Base-by-base conservation (phyloP, 2,329 filamentous ascomycete species). In the Fusarium sp. region DNA sequence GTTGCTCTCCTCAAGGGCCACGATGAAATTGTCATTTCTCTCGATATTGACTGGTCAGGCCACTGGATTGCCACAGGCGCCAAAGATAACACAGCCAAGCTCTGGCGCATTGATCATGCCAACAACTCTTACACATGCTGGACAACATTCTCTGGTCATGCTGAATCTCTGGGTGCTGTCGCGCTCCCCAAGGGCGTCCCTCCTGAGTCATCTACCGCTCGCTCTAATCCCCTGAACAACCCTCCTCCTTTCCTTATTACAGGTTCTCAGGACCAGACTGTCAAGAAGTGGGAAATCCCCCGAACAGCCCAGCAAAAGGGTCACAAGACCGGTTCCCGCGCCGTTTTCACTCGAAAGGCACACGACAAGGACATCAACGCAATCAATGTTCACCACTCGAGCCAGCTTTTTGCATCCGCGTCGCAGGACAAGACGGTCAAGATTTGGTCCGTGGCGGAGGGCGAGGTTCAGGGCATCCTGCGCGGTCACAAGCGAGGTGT, bases 291-390 rank as follows among this genome's bases (percentile, higher is more conserved):
- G 95, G 94, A 98, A 70, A 91, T 96, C 25, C 90, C 91, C 1
- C 89, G 89, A 43, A 81, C 89, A 61, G 81, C 85, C 37, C 85
- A 86, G 61, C 81, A 84, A 66, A 76, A 79, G 50, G 79, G 77
- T 20, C 82, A 85, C 56, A 89, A 88, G 69, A 88, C 89, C 66
- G 87, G 89, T 11, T 85, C 91, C 11, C 86, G 91, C 76, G 94
- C 94, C 45, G 84, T 92, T 6, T 99, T 94, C 82, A 98, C 97
- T 1, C 90, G 97, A 66, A 97, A 98, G 83, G 97, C 97, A 1
- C 97, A 99, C 83, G 97, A 99, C 80, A 99, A 99, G 81, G 97
- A 99, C 76, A 99, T 99, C 84, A 99, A 99, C 78, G 95, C 97
- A 3, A 90, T 99, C 60, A 95, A 97, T 73, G 88, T 97, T 12